Evolutionary conservation across 1,284 basidiomycete genomes (phyloP).

Genomic region (Ustilago cynodontis): DNA sequence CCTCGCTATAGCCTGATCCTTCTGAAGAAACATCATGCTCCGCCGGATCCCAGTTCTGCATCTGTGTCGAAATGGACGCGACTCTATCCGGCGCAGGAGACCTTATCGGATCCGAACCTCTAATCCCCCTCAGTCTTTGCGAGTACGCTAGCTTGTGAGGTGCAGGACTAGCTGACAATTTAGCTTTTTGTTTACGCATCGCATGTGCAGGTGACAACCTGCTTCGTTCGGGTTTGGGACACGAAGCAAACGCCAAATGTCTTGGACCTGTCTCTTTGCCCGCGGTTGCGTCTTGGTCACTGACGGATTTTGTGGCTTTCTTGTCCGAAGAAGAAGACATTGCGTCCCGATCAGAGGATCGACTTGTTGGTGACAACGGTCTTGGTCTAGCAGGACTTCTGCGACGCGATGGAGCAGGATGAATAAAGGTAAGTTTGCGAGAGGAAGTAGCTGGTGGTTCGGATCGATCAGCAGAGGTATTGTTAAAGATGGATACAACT

Average conservation of each 20-base stretch:
- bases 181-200: conserved; percentile 12
- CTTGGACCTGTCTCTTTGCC: conserved; percentile 13
- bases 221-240: conserved; percentile 38
- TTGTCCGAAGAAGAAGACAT: background rate
- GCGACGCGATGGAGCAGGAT: conserved; percentile 26
- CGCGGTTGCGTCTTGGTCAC: background rate
- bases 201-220: conserved; percentile 26
- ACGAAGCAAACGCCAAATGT: conserved; percentile 37
- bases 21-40: conserved; percentile 19
- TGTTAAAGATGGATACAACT: conserved; percentile 23
- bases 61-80: background rate
- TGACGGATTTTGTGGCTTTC: background rate
- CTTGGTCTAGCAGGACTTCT: conserved; percentile 7
- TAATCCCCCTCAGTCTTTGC: conserved; percentile 39
- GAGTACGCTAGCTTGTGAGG: conserved; percentile 41
- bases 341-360: background rate
- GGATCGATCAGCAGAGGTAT: conserved; percentile 4
- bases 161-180: conserved; percentile 48
- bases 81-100: conserved; percentile 40
- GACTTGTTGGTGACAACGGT: conserved; percentile 1
- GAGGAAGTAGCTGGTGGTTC: conserved; percentile 2
- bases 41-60: conserved; percentile 8
- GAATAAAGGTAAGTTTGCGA: conserved; percentile 33
- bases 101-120: conserved; percentile 38
- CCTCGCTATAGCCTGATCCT: conserved; percentile 52